These are phyloP conservation scores for Metschnikowia matae DNA, from an alignment of 805 yeast species.

Conservation along the genomic window DNA sequence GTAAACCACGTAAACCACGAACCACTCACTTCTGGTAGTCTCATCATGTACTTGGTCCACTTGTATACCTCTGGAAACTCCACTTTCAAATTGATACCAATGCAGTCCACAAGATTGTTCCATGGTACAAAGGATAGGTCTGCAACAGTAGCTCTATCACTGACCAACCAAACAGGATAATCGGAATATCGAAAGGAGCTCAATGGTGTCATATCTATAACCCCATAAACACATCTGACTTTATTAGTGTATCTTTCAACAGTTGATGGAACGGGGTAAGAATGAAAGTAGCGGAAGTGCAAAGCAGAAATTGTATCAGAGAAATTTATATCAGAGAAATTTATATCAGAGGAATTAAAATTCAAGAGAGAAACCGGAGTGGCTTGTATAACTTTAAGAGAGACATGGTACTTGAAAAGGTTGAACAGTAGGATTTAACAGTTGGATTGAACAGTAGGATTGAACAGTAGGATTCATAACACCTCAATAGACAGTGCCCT, in stretches of 20 bases:
- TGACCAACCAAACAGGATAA: slow-evolving; percentile 93
- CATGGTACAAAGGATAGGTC: slow-evolving; percentile 93
- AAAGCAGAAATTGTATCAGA: too few relatives aligned
- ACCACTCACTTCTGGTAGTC: slow-evolving; percentile 84
- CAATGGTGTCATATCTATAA: slow-evolving; percentile 88
- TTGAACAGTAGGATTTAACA: too few relatives aligned
- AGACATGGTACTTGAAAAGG: too few relatives aligned
- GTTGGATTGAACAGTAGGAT: too few relatives aligned
- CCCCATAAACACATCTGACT: slow-evolving; percentile 90
- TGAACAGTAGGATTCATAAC: too few relatives aligned
- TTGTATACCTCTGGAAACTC: slow-evolving; percentile 95
- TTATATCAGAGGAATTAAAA: too few relatives aligned
- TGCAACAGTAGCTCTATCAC: slow-evolving; percentile 76
- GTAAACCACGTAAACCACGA: too few relatives aligned
- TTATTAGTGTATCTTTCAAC: slow-evolving; percentile 89
- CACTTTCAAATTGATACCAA: slow-evolving; percentile 79
- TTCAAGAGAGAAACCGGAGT: too few relatives aligned
- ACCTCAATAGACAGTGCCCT: too few relatives aligned
- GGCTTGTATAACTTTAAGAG: too few relatives aligned
- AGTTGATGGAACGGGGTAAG: slow-evolving; percentile 80
- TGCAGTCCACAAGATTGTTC: slow-evolving; percentile 94
- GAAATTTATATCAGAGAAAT: too few relatives aligned
- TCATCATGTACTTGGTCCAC: slow-evolving; percentile 95
- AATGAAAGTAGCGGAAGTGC: slow-evolving; percentile 88
- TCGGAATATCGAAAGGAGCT: slow-evolving; percentile 84